Conservation (phyloP, 306 rosid species). For the Notholithocarpus densiflorus region DNA sequence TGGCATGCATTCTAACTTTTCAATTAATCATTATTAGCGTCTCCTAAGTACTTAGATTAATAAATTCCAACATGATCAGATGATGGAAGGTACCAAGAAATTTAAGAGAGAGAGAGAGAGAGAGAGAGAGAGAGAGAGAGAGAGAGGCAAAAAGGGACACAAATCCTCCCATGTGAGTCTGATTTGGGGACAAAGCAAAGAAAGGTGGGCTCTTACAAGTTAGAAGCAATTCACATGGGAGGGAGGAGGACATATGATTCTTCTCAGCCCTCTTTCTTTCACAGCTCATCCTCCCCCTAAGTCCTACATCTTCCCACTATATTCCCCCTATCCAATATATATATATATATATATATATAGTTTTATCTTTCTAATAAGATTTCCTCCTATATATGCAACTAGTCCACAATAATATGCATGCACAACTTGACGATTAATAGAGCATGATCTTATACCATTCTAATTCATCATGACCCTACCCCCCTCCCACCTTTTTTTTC, state of each 20-base stretch:
- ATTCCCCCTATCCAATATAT: background rate
- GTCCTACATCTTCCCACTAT: constrained; percentile 32
- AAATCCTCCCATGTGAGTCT: constrained; percentile 66
- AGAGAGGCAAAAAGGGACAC: constrained; percentile 26
- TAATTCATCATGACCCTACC: background rate
- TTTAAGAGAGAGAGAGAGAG: constrained; percentile 12
- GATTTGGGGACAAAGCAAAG: constrained; percentile 77
- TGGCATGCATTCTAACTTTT: constrained; percentile 47
- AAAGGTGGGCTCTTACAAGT: constrained; percentile 50
- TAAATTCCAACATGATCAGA: constrained; percentile 44
- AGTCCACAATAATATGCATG: background rate
- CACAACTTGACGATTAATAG: background rate
- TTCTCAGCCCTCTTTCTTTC: constrained; percentile 36
- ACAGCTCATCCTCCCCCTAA: constrained; percentile 70
- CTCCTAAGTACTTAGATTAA: constrained; percentile 35
- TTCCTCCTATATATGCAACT: constrained; percentile 15
- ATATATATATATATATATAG: background rate
- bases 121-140: constrained; percentile 28
- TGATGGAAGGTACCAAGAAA: constrained; percentile 38
- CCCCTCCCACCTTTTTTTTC: background rate
- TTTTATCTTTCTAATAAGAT: constrained; percentile 22
- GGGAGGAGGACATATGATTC: constrained; percentile 56
- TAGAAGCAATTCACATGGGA: constrained; percentile 80
- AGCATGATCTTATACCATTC: background rate
- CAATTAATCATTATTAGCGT: constrained; percentile 63